These are phyloP conservation scores for Leavenworthia alabamica DNA, from an alignment of 345 rosid species.

Conservation along the genomic window DNA sequence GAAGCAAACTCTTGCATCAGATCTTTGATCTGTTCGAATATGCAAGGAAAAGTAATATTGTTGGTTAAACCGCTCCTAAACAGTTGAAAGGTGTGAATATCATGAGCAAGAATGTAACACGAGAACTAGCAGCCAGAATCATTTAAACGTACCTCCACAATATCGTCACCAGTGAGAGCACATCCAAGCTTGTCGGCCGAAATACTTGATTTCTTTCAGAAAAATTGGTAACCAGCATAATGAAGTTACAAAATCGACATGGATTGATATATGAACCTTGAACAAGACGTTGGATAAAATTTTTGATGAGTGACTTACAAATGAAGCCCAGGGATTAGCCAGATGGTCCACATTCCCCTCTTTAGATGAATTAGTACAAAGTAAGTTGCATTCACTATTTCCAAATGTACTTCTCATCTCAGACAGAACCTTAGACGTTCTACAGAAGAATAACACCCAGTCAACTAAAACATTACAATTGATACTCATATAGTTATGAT, in stretches of 20 bases:
- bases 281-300: neutral
- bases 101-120: constrained; percentile 20
- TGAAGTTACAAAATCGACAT: constrained; percentile 16
- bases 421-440: constrained; percentile 67
- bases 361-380: constrained; percentile 85
- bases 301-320: constrained; percentile 44
- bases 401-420: constrained; percentile 94
- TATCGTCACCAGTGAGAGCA: constrained; percentile 69
- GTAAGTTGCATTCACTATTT: constrained; percentile 61
- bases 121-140: constrained; percentile 14
- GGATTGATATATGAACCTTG: neutral
- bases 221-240: constrained; percentile 16
- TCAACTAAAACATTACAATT: constrained; percentile 8
- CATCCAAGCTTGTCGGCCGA: constrained; percentile 54
- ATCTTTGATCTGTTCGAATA: constrained; percentile 66
- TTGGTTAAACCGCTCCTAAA: constrained; percentile 31
- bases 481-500: neutral
- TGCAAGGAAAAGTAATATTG: constrained; percentile 12
- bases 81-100: constrained; percentile 2
- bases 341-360: constrained; percentile 55
- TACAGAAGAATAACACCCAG: constrained; percentile 36
- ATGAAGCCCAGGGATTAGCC: constrained; percentile 62
- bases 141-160: constrained; percentile 47
- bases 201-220: constrained; percentile 57
- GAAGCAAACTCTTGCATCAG: constrained; percentile 86